Percentiles rank a stretch among this genome's conserved stretches.
Evolutionary conservation across 805 yeast species (phyloP).

Genomic region (Candida maris): DNA sequence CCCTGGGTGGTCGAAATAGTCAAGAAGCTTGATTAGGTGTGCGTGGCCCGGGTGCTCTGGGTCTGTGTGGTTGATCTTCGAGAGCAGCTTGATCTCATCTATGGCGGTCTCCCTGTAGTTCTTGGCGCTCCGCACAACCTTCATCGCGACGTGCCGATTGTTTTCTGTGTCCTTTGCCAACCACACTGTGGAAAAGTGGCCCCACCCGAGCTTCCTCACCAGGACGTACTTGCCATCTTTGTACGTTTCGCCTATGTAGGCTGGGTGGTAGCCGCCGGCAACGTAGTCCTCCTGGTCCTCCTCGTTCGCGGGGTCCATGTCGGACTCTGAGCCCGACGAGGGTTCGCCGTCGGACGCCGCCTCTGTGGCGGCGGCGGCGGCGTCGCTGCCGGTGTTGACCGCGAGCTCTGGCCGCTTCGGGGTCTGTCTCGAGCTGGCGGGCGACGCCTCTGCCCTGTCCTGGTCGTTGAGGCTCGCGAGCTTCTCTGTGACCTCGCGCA

Average conservation of each 20-base stretch:
- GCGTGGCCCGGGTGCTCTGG: conserved; percentile 74
- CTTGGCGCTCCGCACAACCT: conserved; percentile 85
- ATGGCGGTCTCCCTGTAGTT: conserved; percentile 92
- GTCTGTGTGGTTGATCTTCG: conserved; percentile 60
- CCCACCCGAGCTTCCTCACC: conserved; percentile 96
- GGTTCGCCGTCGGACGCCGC: conserved; percentile 28
- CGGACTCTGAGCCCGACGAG: conserved; percentile 30
- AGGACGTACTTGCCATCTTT: conserved; percentile 67
- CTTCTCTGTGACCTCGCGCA: conserved; percentile 27
- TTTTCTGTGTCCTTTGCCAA: conserved; percentile 61
- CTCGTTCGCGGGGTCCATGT: conserved; percentile 52
- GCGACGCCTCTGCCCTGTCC: conserved; percentile 15
- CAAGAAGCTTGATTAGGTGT: conserved; percentile 76
- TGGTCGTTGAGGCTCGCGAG: conserved; percentile 20
- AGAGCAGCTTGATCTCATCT: conserved; percentile 83
- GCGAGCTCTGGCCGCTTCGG: background rate
- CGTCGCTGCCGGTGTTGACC: background rate
- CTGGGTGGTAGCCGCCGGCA: conserved; percentile 96
- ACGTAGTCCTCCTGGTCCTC: conserved; percentile 84
- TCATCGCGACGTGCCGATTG: conserved; percentile 83
- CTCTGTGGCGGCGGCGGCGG: background rate
- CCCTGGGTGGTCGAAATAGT: conserved; percentile 81
- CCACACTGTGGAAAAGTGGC: conserved; percentile 97
- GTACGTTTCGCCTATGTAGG: conserved; percentile 79
- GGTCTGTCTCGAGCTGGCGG: background rate